Conservation (phyloP, 2,329 filamentous ascomycete species). For the Hypoxylon sp. region DNA sequence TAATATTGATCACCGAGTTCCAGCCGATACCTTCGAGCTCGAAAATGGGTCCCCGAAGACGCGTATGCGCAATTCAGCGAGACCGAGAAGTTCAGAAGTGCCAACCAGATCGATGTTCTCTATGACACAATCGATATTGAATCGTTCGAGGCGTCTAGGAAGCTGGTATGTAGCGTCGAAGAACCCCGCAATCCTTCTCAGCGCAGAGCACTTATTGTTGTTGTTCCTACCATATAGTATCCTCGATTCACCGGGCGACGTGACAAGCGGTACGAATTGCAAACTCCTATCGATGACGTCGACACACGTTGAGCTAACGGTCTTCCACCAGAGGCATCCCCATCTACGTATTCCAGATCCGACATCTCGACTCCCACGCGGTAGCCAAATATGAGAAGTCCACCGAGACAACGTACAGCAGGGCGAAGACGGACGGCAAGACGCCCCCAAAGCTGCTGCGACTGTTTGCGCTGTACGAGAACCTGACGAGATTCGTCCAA, state of each 20-base stretch:
- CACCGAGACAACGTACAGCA: slow-evolving; percentile 63
- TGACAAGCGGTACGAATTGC: slow-evolving; percentile 69
- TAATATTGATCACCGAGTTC: slow-evolving; percentile 25
- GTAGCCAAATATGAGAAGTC: slow-evolving; percentile 83
- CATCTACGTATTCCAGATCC: slow-evolving; percentile 91
- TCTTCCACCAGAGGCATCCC: slow-evolving; percentile 79
- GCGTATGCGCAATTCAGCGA: slow-evolving; percentile 88
- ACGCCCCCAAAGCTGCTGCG: slow-evolving; percentile 83
- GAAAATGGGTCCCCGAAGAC: slow-evolving; percentile 83
- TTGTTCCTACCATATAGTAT: slow-evolving; percentile 69
- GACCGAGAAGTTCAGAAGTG: slow-evolving; percentile 87
- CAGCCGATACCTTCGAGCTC: slow-evolving; percentile 89
- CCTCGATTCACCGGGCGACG: slow-evolving; percentile 95
- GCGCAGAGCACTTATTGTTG: slow-evolving; percentile 38
- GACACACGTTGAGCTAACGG: slow-evolving; percentile 12
- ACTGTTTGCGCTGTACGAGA: slow-evolving; percentile 94
- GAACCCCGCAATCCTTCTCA: slow-evolving; percentile 40
- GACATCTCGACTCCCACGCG: slow-evolving; percentile 84
- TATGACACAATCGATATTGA: slow-evolving; percentile 90
- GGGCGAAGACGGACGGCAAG: slow-evolving; percentile 75
- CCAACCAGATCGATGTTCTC: slow-evolving; percentile 82
- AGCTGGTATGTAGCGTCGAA: slow-evolving; percentile 69
- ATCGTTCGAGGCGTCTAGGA: slow-evolving; percentile 84
- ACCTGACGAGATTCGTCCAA: slow-evolving; percentile 87
- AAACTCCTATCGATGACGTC: neutral